Evolutionary conservation across 371 early-diverging fungal genomes (phyloP).

Genomic region (Rhizopus arrhizus): DNA sequence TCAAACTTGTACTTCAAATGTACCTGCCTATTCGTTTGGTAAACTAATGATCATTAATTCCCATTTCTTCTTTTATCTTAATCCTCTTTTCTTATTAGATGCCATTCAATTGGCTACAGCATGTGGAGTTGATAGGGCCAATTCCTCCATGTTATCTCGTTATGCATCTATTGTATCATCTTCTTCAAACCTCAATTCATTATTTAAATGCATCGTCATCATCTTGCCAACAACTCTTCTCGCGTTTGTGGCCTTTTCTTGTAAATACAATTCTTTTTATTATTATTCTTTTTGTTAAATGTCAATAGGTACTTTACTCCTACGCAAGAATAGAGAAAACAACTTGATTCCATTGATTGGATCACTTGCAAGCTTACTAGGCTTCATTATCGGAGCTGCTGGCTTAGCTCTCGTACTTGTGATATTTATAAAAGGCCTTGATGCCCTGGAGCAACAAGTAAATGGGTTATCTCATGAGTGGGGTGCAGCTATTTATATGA

Average conservation of each 20-base stretch:
- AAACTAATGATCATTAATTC: neutral
- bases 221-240: conserved; percentile 36
- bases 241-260: conserved; percentile 27
- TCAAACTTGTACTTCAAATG: conserved; percentile 23
- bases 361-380: conserved; percentile 24
- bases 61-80: neutral
- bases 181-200: conserved; percentile 4
- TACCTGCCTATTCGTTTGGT: conserved; percentile 30
- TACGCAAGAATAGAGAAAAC: conserved; percentile 27
- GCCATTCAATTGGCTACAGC: conserved; percentile 18
- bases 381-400: conserved; percentile 29
- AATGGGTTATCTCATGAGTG: conserved; percentile 33
- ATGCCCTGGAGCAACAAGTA: conserved; percentile 13
- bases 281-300: neutral
- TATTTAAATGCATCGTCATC: conserved; percentile 27
- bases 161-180: conserved; percentile 12
- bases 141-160: neutral
- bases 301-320: conserved; percentile 15
- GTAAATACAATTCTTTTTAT: conserved; percentile 12
- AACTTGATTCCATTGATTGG: conserved; percentile 36
- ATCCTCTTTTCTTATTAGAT: conserved; percentile 1
- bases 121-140: conserved; percentile 18
- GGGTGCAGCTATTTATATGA: conserved; percentile 33
- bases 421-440: conserved; percentile 33
- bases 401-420: conserved; percentile 25